Base-by-base conservation (phyloP, 1,284 basidiomycete species). In the Ustilago cynodontis region DNA sequence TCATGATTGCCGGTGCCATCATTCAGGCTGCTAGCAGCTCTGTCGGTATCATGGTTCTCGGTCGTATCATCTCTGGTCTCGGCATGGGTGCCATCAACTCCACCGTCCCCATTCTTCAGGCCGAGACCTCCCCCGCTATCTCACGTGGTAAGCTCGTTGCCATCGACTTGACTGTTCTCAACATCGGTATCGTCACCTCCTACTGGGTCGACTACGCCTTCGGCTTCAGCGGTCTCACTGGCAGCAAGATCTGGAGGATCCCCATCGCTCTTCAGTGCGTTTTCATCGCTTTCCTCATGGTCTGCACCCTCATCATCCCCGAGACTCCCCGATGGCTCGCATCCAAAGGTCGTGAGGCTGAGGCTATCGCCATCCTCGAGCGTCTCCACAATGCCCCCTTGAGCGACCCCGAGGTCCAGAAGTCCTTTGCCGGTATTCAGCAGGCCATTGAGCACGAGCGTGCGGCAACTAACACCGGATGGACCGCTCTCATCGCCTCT, bases 311-410 rank as follows among this genome's bases (percentile, higher is more conserved):
- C 79, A 74, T 89, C 87, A 88, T 92, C 29, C 91, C 91, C 43
- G 92, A 92, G 83, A 92, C 91, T 11, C 92, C 91, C 13, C 88
- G 92, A 84, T 93, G 88, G 91, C 89, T 92, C 18, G 86, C 91
- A 39, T 91, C 90, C 82, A 88, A 89, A 51, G 90, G 90, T 10
- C 78, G 78, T 35, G 60, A 79, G 26, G 89, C 89, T 2, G 89
- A 92, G 75, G 91, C 92, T 0, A 87, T 90, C 53, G 88, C 89
- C 3, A 90, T 92, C 41, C 90, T 92, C 59, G 89, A 90, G 22
- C 90, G 90, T 7, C 86, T 92, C 13, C 90, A 91, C 39, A 88
- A 90, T 64, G 90, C 89, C 59, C 88, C 89, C 0, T 83, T 88
- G 49, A 88, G 88, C 39, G 89, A 91, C 77, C 85, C 88, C 2